Evolutionary conservation across 176 grass and related monocot genomes (phyloP), one percentile per base, ranked within the genome.

Genomic region (Zoysia pacifica): DNA sequence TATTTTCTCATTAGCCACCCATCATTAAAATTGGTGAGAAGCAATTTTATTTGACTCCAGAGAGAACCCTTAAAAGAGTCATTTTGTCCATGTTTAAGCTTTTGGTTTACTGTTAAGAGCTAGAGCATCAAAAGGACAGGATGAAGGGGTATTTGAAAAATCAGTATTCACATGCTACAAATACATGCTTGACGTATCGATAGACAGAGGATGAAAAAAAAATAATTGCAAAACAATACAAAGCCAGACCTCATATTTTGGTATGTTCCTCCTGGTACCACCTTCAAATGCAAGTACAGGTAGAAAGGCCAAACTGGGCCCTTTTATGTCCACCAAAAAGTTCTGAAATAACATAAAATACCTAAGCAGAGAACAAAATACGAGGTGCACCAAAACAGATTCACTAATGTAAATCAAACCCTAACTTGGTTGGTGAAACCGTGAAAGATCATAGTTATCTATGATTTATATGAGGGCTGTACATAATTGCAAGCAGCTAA

Each of bases 241-340:
- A 56, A 65, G 42, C 8, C 28, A 78, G 89, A 99, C 96, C 96
- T 99, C 92, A 20, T 89, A 99, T 78, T 95, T 99, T 9, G 88
- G 90, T 91, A 93, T 94, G 78, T 99, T 99, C 67, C 90, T 94
- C 84, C 90, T 91, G 18, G 92, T 99, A 58, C 96, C 90, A 62
- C 96, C 93, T 91, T 99, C 96, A 86, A 99, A 99, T 66, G 96
- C 77, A 84, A 95, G 88, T 15, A 99, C 88, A 9, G 93, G 90
- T 47, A 99, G 74, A 85, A 88, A 79, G 72, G 90, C 92, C 78
- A 95, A 44, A 84, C 66, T 89, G 48, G 92, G 86, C 36, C 89
- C 90, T 70, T 99, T 99, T 86, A 99, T 95, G 75, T 99, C 96
- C 80, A 99, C 88, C 73, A 95, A 58, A 79, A 99, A 99, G 72